phyloP scores from a whole-genome alignment of 1,139 yeast genomes.

The Meyerozyma guilliermondii region DNA sequence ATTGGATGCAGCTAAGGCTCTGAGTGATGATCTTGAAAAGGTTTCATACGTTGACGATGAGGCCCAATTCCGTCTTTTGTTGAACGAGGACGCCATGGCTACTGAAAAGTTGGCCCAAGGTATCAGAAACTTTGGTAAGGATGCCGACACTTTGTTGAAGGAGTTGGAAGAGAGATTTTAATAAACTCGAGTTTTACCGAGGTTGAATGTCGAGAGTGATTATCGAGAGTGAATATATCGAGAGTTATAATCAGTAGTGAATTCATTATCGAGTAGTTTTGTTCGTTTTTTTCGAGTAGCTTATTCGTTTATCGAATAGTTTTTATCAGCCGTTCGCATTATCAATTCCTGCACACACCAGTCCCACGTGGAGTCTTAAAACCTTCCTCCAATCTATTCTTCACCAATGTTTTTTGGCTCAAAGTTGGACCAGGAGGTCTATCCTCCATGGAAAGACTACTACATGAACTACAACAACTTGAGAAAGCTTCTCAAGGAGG shows the following conservation, averaged over 20 bases:
- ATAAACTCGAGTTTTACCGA: slow-evolving; percentile 11
- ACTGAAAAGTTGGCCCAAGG: slow-evolving; percentile 97
- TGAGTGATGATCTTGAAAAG: slow-evolving; percentile 55
- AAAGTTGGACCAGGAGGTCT: slow-evolving; percentile 73
- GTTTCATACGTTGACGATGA: slow-evolving; percentile 82
- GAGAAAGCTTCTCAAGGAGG: slow-evolving; percentile 80
- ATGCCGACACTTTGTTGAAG: slow-evolving; percentile 77
- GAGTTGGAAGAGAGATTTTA: slow-evolving; percentile 71
- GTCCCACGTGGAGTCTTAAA: background rate
- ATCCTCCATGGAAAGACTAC: slow-evolving; percentile 83
- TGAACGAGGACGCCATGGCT: slow-evolving; percentile 98
- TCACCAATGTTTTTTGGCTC: slow-evolving; percentile 74
- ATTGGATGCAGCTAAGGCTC: slow-evolving; percentile 60
- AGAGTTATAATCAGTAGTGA: no score
- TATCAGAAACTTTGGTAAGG: slow-evolving; percentile 95
- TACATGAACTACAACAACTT: slow-evolving; percentile 76
- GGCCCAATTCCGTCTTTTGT: slow-evolving; percentile 80
- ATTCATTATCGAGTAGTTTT: no score
- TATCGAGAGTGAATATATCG: no score
- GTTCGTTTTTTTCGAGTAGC: no score
- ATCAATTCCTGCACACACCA: background rate
- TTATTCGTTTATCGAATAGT: no score
- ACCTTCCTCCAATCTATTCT: background rate
- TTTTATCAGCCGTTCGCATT: background rate
- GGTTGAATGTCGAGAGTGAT: background rate